A percentile compares a stretch with the other conserved stretches of the same genome.
Conservation (phyloP, 208 protist genomes). For the Leishmania amazonensis region DNA sequence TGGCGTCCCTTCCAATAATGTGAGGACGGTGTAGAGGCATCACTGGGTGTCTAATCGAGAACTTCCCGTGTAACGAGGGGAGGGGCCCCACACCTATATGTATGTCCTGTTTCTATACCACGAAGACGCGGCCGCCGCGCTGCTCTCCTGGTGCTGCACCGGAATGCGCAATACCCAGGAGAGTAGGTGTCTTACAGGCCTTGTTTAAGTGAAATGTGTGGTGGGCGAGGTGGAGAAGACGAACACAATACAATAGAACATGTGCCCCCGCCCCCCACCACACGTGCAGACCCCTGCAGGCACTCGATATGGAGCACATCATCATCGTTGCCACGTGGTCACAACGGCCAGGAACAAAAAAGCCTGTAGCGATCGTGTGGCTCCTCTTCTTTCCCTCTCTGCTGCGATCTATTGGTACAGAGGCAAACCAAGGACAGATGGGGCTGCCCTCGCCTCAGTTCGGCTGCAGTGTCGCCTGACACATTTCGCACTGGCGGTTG, state of each 20-base stretch:
- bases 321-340: neutral
- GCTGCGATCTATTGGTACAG: neutral
- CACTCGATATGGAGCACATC: neutral
- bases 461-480: neutral
- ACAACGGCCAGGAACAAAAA: neutral
- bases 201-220: neutral
- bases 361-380: neutral
- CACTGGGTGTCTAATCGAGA: neutral
- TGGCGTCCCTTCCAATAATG: neutral
- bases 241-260: neutral
- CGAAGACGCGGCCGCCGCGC: neutral
- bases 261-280: neutral
- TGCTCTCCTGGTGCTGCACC: neutral
- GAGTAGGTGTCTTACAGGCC: too few relatives aligned
- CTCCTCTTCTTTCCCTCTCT: neutral
- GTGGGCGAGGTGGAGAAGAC: neutral
- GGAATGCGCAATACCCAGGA: neutral
- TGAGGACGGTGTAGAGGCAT: neutral
- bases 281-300: neutral
- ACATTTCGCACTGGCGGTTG: slow-evolving; percentile 31
- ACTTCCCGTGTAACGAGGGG: neutral
- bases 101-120: neutral
- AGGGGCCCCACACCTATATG: neutral
- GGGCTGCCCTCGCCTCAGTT: neutral
- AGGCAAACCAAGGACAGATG: neutral